phyloP scores from a whole-genome alignment of 2,329 filamentous ascomycete genomes.

The Diaporthe longicolla region DNA sequence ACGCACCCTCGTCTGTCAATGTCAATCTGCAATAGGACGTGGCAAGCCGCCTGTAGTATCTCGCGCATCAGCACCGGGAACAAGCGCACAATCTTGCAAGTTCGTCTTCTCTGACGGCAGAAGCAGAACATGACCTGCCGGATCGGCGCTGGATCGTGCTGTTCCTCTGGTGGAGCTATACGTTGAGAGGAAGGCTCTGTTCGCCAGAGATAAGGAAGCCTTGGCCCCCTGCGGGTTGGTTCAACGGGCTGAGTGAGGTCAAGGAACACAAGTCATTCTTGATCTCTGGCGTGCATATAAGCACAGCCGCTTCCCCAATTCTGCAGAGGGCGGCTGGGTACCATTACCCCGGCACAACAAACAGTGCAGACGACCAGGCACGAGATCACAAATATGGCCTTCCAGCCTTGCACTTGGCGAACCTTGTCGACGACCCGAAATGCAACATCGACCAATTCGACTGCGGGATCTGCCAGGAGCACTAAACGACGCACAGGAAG shows the following conservation, averaged over 20 bases:
- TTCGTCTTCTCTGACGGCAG: background rate
- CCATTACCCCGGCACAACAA: background rate
- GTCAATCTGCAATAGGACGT: slow-evolving; percentile 21
- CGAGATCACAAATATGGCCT: slow-evolving; percentile 3
- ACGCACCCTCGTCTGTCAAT: background rate
- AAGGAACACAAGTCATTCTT: slow-evolving; percentile 9
- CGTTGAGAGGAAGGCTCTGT: slow-evolving; percentile 34
- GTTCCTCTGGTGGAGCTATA: slow-evolving; percentile 32
- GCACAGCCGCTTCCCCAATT: background rate
- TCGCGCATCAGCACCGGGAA: slow-evolving; percentile 7
- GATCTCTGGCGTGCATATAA: slow-evolving; percentile 30
- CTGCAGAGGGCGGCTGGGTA: background rate
- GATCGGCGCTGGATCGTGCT: slow-evolving; percentile 35
- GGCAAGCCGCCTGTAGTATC: background rate
- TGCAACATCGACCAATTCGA: slow-evolving; percentile 2
- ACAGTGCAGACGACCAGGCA: background rate
- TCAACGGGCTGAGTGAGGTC: slow-evolving; percentile 13
- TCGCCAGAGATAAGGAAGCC: slow-evolving; percentile 36
- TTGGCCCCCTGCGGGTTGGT: slow-evolving; percentile 8
- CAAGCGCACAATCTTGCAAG: slow-evolving; percentile 14
- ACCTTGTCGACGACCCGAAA: slow-evolving; percentile 13
- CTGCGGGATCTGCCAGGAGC: slow-evolving; percentile 7
- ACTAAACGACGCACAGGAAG: background rate
- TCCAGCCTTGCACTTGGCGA: slow-evolving; percentile 19
- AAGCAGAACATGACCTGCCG: slow-evolving; percentile 31